Base-by-base conservation (phyloP, 768 basidiomycete species). In the Glaciozyma martinii region DNA sequence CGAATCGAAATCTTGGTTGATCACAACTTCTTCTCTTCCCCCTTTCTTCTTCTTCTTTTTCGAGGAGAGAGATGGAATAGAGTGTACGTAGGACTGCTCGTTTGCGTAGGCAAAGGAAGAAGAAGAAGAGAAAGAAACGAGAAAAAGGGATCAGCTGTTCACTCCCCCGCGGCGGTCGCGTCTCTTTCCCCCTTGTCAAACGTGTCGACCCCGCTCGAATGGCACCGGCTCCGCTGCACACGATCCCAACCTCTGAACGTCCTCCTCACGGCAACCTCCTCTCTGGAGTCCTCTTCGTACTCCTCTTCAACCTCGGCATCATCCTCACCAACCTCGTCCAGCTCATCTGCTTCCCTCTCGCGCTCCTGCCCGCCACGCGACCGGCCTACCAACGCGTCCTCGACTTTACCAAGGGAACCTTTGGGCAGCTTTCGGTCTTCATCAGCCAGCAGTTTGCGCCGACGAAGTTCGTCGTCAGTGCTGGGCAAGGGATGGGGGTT, bases 401-500 rank as follows among this genome's bases (percentile, higher is more conserved):
- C 37, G 21, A 21, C 40, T 63, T 37, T 9, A 60, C 52, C 9
- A 57, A 57, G 42, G 49, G 50, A n/a, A 58, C 54, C 23, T 69
- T 67, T 37, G 68, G 61, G 1, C 6, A 29, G 16, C 5, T 52
- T 1, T 43, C 62, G 37, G 89, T 91, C 72, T 75, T 90, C 50
- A 84, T 88, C 80, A 84, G 83, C 70, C 84, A 90, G 72, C 86
- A 82, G 81, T 91, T 92, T 66, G 86, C 87, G 5, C 90, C 89
- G 0, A 88, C 89, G 0, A 82, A 80, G 54, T 73, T 93, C 40
- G 78, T 81, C 40, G 76, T 94, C 59, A 86, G 86, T 0, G 87
- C 89, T 60, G 87, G 62, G 0, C 37, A 58, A 27, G 55, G 60
- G 2, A 21, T 56, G 4, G 27, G n/a, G 0, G 25, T 27, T 3